Evolutionary conservation across 768 basidiomycete genomes (phyloP).

Genomic region (Harrya chromipes): DNA sequence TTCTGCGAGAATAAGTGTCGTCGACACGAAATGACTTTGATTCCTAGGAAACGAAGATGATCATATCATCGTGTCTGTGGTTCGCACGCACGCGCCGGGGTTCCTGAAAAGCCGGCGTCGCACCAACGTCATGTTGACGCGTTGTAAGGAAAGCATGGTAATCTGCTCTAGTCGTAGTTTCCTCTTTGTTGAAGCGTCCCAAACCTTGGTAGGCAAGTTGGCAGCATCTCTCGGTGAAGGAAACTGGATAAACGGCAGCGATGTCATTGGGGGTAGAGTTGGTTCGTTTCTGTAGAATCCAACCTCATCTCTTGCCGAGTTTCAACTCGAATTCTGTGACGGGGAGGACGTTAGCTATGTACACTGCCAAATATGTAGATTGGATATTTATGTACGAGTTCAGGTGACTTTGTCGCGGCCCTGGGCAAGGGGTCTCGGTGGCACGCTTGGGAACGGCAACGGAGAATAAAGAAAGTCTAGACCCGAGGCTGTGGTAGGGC

Average conservation of each 20-base stretch:
- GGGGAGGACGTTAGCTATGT: too few species aligned
- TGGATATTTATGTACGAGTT: too few species aligned
- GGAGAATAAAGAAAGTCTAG: too few species aligned
- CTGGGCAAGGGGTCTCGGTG: too few species aligned
- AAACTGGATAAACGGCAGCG: slow-evolving; percentile 18
- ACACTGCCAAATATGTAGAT: too few species aligned
- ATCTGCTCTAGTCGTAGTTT: slow-evolving; percentile 52
- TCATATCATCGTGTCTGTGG: slow-evolving; percentile 66
- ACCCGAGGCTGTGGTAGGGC: neutral
- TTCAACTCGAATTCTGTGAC: too few species aligned
- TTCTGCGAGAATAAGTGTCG: neutral
- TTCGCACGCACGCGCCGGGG: slow-evolving; percentile 55
- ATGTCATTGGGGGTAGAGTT: slow-evolving; percentile 2
- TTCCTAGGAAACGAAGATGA: slow-evolving; percentile 75
- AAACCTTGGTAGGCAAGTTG: slow-evolving; percentile 26
- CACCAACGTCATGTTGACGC: slow-evolving; percentile 83
- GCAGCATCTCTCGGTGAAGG: slow-evolving; percentile 8
- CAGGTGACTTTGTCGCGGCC: too few species aligned
- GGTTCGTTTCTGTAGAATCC: too few species aligned
- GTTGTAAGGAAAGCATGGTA: slow-evolving; percentile 73
- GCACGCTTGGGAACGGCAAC: too few species aligned
- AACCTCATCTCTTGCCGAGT: too few species aligned
- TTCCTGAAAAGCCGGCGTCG: slow-evolving; percentile 62
- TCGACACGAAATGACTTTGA: slow-evolving; percentile 10
- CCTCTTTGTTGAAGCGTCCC: slow-evolving; percentile 13